Evolutionary conservation across 1,139 yeast species (phyloP).

Genomic region (Lodderomyces orthopsilosis): DNA sequence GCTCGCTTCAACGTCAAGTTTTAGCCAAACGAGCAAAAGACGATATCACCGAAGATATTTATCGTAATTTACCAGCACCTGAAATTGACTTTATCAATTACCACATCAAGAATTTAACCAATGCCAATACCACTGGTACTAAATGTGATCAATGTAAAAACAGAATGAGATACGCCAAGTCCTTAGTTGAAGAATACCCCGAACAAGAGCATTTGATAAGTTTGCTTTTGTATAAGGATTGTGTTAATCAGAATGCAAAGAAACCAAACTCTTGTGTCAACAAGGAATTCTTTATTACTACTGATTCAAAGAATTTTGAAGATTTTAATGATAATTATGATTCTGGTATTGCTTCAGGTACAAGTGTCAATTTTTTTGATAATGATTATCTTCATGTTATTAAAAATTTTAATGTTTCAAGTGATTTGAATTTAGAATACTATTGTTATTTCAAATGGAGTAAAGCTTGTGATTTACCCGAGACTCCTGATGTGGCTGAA

Average conservation of each 20-base stretch:
- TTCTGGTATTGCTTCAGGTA: constrained; percentile 22
- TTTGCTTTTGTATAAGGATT: constrained; percentile 35
- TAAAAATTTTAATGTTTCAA: constrained; percentile 33
- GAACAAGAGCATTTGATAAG: constrained; percentile 35
- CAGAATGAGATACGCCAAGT: constrained; percentile 29
- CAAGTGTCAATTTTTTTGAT: constrained; percentile 35
- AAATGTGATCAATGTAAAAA: constrained; percentile 37
- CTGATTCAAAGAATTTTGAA: constrained; percentile 23
- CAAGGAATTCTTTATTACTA: constrained; percentile 38
- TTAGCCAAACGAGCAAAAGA: constrained; percentile 14
- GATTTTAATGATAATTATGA: constrained; percentile 18
- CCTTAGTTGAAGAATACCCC: constrained; percentile 28
- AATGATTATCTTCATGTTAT: constrained; percentile 40
- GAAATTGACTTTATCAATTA: constrained; percentile 31
- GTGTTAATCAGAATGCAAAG: constrained; percentile 25
- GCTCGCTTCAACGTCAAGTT: constrained; percentile 18
- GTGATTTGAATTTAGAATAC: constrained; percentile 34
- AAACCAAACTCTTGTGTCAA: constrained; percentile 30
- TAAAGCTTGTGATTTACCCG: constrained; percentile 29
- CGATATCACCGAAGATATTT: constrained; percentile 25
- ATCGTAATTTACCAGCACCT: constrained; percentile 21
- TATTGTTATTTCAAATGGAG: constrained; percentile 28
- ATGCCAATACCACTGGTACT: constrained; percentile 22
- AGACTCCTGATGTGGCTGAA: constrained; percentile 25
- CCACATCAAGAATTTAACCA: constrained; percentile 24